Conservation (phyloP, 2,329 filamentous ascomycete species). For the Calonectria hawksworthii region DNA sequence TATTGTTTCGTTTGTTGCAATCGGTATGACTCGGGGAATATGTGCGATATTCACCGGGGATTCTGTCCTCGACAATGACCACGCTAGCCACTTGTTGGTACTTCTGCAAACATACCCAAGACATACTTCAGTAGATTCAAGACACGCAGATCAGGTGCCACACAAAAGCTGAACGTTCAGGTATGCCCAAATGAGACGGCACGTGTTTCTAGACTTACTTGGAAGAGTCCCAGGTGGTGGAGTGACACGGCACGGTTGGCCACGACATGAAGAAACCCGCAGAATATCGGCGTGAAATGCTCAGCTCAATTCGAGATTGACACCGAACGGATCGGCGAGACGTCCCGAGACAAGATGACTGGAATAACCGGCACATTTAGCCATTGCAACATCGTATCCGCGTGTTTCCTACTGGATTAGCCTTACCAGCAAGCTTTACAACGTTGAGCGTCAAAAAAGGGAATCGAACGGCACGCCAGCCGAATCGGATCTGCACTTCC, state of each 20-base stretch:
- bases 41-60: not conserved
- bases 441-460: slow-evolving; percentile 11
- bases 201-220: not conserved
- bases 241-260: not conserved
- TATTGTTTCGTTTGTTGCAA: not conserved
- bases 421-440: not conserved
- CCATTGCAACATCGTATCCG: not conserved
- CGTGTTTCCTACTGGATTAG: not conserved
- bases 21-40: not conserved
- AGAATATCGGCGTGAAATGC: not conserved
- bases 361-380: not conserved
- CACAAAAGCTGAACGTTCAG: too few species aligned
- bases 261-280: not conserved
- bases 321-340: not conserved
- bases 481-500: slow-evolving; percentile 39
- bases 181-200: too few species aligned
- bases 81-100: not conserved
- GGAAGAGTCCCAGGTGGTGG: not conserved
- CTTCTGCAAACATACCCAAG: not conserved
- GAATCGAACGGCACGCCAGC: slow-evolving; percentile 20
- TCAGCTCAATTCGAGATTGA: too few species aligned
- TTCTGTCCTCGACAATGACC: not conserved
- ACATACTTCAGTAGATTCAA: not conserved
- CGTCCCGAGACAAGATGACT: not conserved
- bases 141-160: not conserved